Evolutionary conservation across 805 yeast genomes (phyloP), one percentile per base, ranked within the genome.

Genomic region (Schwanniomyces polymorphus): DNA sequence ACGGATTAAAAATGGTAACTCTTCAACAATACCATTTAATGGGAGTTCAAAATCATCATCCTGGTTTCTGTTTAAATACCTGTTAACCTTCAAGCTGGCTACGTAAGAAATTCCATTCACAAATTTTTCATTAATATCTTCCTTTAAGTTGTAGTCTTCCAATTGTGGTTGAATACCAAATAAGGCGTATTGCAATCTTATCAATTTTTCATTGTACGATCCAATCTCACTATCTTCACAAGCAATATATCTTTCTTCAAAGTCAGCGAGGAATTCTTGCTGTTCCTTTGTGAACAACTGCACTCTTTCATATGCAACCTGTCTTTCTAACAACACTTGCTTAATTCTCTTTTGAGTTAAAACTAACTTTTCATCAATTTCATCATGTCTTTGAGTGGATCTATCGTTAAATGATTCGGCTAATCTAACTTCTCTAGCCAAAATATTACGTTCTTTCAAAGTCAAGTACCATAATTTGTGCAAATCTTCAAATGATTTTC

Each of bases 381-480:
- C 75, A 21, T 67, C 67, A 48, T 64, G 71, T n/a, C 65, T 67
- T n/a, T 67, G 63, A 18, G 70, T 57, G 9, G 38, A 44, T 33
- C 42, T 43, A 17, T 49, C 50, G 17, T 47, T 52, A 25, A 69
- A 43, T 23, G 67, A 46, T 41, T 60, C 75, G 47, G 79, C 76
- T 54, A 88, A 74, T 52, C 85, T 82, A 46, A 75, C 74, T 65
- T 94, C 98, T 56, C 97, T 79, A 28, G 82, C 83, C 47, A 92
- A 66, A 11, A 81, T 70, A 64, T 94, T 94, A 55, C 96, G 75
- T 67, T 94, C 97, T 62, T 82, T 87, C 54, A 92, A 68, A 55
- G 91, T 82, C 38, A 86, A 77, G 64, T 89, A 92, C 98, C 99
- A 94, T 58, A 94, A 74, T 31, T 83, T 80, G 67, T 94, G 99